Percentiles rank a stretch among this genome's conserved stretches.
phyloP scores from a whole-genome alignment of 345 rosid genomes.

The Lumnitzera littorea region DNA sequence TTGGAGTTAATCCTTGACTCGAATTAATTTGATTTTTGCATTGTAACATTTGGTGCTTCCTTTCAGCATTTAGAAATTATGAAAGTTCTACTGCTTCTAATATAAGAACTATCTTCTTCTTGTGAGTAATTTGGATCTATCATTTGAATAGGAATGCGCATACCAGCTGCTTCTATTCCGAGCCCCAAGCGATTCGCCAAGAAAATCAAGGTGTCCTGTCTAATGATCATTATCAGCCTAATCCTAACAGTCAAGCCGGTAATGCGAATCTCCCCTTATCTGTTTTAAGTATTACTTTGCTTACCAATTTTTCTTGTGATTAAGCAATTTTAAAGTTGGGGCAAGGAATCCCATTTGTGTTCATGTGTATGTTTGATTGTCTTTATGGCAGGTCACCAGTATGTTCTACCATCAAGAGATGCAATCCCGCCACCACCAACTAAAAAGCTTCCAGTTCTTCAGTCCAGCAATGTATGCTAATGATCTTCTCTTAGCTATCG shows the following conservation, averaged over 20 bases:
- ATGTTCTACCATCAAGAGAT: background rate
- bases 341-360: too few species aligned
- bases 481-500: background rate
- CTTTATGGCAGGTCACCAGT: background rate
- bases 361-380: background rate
- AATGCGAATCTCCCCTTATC: background rate
- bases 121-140: too few species aligned
- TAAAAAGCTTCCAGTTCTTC: background rate
- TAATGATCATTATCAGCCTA: constrained; percentile 21
- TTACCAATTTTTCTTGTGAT: background rate
- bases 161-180: constrained; percentile 19
- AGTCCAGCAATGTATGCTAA: background rate
- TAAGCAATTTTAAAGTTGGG: background rate
- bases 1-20: too few species aligned
- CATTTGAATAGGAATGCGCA: constrained; percentile 18
- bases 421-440: constrained; percentile 1
- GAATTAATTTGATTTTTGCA: too few species aligned
- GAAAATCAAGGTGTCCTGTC: constrained; percentile 19
- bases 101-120: too few species aligned
- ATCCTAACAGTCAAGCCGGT: constrained; percentile 28
- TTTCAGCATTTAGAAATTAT: too few species aligned
- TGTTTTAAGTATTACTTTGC: background rate
- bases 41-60: too few species aligned
- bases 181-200: constrained; percentile 11
- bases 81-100: too few species aligned